These are phyloP conservation scores for Hordeum pubiflorum DNA, from an alignment of 202 grass and related monocot species.

Conservation along the genomic window DNA sequence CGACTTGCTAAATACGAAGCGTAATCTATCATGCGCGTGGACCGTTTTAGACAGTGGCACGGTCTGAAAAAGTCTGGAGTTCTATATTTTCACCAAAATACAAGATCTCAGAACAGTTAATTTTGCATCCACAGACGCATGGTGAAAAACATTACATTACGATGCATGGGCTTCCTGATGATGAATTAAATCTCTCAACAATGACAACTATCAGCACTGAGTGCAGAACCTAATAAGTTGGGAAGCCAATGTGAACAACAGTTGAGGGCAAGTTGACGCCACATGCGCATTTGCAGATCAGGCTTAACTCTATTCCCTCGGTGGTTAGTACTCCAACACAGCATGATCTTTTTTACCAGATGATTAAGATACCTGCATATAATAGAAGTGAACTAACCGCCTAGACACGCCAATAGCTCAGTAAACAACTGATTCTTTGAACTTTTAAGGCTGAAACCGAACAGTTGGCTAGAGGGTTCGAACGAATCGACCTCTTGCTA, in stretches of 20 bases:
- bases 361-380: no score
- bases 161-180: background rate
- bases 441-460: no score
- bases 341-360: no score
- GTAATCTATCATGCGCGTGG: background rate
- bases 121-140: background rate
- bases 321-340: background rate
- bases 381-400: no score
- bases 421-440: no score
- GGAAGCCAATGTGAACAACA: background rate
- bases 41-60: background rate
- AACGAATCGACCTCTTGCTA: no score
- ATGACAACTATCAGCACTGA: background rate
- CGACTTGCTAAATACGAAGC: background rate
- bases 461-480: no score
- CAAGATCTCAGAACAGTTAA: background rate
- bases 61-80: background rate
- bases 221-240: background rate
- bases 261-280: background rate
- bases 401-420: no score
- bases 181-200: background rate
- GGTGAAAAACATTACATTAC: background rate
- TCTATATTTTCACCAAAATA: background rate
- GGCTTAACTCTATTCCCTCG: no score
- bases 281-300: background rate